Percentiles rank a stretch among this genome's conserved stretches.
phyloP scores from a whole-genome alignment of 345 rosid genomes.

The Eucalyptus pauciflora region DNA sequence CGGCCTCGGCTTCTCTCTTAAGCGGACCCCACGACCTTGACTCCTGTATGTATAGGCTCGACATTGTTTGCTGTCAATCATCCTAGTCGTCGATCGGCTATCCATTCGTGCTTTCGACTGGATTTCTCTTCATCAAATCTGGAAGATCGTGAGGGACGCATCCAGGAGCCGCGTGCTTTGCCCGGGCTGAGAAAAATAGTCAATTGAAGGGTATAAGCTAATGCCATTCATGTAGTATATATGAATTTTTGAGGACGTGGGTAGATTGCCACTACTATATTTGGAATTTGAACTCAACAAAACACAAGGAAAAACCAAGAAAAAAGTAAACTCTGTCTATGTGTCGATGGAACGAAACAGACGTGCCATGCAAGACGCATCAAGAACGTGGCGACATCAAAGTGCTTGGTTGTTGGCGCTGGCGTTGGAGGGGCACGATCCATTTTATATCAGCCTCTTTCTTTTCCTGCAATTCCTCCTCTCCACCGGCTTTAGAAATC shows the following conservation, averaged over 20 bases:
- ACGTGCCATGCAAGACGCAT: neutral
- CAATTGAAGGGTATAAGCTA: neutral
- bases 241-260: neutral
- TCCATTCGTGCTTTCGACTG: neutral
- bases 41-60: too few species aligned
- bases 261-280: neutral
- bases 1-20: neutral
- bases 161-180: neutral
- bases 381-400: neutral
- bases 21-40: neutral
- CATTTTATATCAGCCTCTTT: neutral
- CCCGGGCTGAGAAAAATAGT: neutral
- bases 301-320: neutral
- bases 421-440: neutral
- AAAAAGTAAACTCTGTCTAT: neutral
- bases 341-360: neutral
- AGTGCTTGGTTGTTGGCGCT: neutral
- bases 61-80: neutral
- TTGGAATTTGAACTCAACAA: neutral
- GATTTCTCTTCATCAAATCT: neutral
- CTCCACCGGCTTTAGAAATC: conserved; percentile 11
- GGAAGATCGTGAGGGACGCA: neutral
- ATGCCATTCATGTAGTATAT: neutral
- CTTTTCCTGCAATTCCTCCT: conserved; percentile 27
- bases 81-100: neutral